Percentiles rank a stretch among this genome's conserved stretches.
phyloP scores from a whole-genome alignment of 345 rosid species.

The Aquilaria sinensis region DNA sequence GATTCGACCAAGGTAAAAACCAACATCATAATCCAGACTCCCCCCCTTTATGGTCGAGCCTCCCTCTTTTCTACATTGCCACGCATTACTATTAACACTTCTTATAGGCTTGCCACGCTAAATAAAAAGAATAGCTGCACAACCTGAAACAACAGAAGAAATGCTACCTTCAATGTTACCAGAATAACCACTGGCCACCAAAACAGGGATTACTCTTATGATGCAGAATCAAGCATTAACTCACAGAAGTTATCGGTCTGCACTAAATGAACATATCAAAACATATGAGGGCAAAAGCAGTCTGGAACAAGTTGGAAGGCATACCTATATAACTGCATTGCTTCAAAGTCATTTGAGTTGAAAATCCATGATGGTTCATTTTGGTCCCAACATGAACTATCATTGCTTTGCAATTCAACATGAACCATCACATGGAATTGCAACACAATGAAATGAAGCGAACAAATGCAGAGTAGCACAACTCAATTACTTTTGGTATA shows the following conservation, averaged over 20 bases:
- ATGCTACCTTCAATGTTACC: neutral
- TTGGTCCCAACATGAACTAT: too few relatives aligned
- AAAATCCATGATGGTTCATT: too few relatives aligned
- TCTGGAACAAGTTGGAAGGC: neutral
- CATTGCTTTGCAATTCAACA: too few relatives aligned
- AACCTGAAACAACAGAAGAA: constrained; percentile 23
- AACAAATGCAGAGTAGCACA: too few relatives aligned
- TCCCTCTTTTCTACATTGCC: constrained; percentile 23
- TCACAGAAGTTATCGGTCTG: neutral
- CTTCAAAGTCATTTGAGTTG: too few relatives aligned
- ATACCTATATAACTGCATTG: too few relatives aligned
- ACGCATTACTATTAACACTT: constrained; percentile 31
- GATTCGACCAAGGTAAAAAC: constrained; percentile 12
- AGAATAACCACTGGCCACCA: neutral
- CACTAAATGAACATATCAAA: neutral
- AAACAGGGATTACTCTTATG: neutral
- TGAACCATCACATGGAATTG: too few relatives aligned
- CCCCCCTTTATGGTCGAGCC: constrained; percentile 19
- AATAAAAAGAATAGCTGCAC: constrained; percentile 41
- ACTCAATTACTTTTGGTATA: neutral
- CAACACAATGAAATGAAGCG: too few relatives aligned
- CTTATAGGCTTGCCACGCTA: constrained; percentile 22
- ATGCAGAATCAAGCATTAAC: neutral
- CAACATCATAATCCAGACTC: constrained; percentile 20
- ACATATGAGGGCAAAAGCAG: neutral